phyloP scores from a whole-genome alignment of 345 rosid species.

The Populus davidiana region DNA sequence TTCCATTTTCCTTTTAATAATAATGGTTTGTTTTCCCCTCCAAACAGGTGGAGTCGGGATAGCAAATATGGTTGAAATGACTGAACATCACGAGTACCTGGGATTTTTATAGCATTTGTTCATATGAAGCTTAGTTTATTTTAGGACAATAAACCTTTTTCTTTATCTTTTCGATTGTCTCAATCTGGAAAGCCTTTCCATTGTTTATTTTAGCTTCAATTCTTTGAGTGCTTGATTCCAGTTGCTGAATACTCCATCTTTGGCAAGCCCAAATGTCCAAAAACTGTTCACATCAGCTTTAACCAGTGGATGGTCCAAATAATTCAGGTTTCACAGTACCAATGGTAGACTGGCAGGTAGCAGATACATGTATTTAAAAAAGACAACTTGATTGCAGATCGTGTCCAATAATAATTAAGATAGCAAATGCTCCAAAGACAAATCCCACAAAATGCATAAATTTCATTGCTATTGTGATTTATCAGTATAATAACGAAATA shows the following conservation, averaged over 20 bases:
- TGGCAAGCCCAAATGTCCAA: neutral
- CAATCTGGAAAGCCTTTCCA: neutral
- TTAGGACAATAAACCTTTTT: neutral
- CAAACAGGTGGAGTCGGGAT: conserved; percentile 30
- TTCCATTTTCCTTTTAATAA: too few species aligned
- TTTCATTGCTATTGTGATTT: too few species aligned
- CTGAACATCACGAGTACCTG: conserved; percentile 15
- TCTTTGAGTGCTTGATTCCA: neutral
- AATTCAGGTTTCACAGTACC: neutral
- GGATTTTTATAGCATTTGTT: conserved; percentile 16
- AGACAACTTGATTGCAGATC: too few species aligned
- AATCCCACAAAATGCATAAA: too few species aligned
- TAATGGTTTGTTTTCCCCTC: neutral
- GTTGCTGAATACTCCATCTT: neutral
- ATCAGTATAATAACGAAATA: too few species aligned
- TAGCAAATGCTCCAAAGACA: too few species aligned
- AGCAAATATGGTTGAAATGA: conserved; percentile 6
- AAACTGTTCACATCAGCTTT: neutral
- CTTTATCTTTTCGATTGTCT: too few species aligned
- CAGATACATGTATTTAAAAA: neutral
- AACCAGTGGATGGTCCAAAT: neutral
- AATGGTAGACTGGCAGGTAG: neutral
- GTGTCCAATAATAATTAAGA: too few species aligned
- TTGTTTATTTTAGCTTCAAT: neutral
- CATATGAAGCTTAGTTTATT: neutral